These are phyloP conservation scores for Candida glucosophila DNA, from an alignment of 1,139 yeast genomes.

Conservation along the genomic window DNA sequence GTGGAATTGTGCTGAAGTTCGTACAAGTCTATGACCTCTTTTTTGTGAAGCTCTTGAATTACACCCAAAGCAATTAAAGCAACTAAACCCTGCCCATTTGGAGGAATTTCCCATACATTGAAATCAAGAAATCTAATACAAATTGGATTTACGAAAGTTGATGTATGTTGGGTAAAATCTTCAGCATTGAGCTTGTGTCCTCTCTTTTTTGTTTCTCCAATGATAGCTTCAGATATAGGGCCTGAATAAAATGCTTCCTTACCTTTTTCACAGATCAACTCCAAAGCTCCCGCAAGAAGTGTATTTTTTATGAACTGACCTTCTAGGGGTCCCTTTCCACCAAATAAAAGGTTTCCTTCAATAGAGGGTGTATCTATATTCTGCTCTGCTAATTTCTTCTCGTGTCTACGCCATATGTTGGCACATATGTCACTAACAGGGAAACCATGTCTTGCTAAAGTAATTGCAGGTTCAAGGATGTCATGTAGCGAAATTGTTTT, in stretches of 20 bases:
- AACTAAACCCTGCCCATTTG: slow-evolving; percentile 74
- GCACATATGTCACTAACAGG: slow-evolving; percentile 57
- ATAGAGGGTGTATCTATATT: slow-evolving; percentile 18
- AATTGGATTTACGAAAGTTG: slow-evolving; percentile 59
- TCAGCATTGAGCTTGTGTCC: slow-evolving; percentile 50
- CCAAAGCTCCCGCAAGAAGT: slow-evolving; percentile 46
- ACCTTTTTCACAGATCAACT: slow-evolving; percentile 47
- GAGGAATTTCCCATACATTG: slow-evolving; percentile 68
- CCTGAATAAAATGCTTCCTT: slow-evolving; percentile 65
- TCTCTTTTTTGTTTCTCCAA: slow-evolving; percentile 40
- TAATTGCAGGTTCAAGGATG: slow-evolving; percentile 61
- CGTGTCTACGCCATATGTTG: slow-evolving; percentile 39
- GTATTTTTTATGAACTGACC: slow-evolving; percentile 55
- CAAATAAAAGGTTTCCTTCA: slow-evolving; percentile 28
- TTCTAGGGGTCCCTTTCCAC: slow-evolving; percentile 34
- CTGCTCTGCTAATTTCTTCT: slow-evolving; percentile 26
- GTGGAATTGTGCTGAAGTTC: slow-evolving; percentile 56
- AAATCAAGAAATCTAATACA: slow-evolving; percentile 35
- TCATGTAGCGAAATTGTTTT: slow-evolving; percentile 54
- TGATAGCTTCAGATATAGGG: slow-evolving; percentile 54
- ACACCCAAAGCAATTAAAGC: slow-evolving; percentile 64
- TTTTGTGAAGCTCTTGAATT: slow-evolving; percentile 44
- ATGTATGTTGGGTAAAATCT: slow-evolving; percentile 49
- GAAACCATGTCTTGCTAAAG: slow-evolving; percentile 60
- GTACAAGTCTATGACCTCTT: slow-evolving; percentile 36